Evolutionary conservation across 2,329 filamentous ascomycete genomes (phyloP).

Genomic region (Ophiosphaerella korrae): DNA sequence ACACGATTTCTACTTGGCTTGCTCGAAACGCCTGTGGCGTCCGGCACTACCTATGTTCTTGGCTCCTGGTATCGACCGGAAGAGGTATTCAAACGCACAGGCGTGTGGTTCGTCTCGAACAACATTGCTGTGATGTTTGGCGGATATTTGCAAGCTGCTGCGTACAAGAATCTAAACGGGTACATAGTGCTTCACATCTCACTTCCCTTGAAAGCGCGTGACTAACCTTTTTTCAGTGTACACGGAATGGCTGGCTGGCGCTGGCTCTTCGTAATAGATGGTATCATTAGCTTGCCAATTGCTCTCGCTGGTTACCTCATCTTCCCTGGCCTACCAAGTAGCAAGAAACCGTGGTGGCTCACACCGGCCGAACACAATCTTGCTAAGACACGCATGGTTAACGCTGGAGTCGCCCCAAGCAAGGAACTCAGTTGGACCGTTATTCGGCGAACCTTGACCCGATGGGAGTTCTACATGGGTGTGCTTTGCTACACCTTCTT

Average conservation of each 20-base stretch:
- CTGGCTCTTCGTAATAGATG: constrained; percentile 64
- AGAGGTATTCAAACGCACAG: constrained; percentile 60
- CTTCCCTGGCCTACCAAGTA: constrained; percentile 59
- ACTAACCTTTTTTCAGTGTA: constrained; percentile 20
- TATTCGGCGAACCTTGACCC: constrained; percentile 51
- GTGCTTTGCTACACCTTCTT: constrained; percentile 54
- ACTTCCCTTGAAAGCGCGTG: background rate
- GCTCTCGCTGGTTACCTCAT: constrained; percentile 60
- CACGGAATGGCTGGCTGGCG: constrained; percentile 57
- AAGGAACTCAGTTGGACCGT: constrained; percentile 52
- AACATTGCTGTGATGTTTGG: constrained; percentile 62
- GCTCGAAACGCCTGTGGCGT: constrained; percentile 43
- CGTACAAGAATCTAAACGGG: constrained; percentile 59
- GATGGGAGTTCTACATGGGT: constrained; percentile 61
- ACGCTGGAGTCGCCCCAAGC: constrained; percentile 43
- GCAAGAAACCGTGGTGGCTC: constrained; percentile 57
- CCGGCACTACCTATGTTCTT: constrained; percentile 45
- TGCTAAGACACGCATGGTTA: constrained; percentile 35
- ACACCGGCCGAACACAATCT: constrained; percentile 42
- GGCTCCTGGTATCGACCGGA: constrained; percentile 51
- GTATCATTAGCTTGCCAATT: constrained; percentile 61
- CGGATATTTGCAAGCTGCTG: constrained; percentile 62
- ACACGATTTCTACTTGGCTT: constrained; percentile 47
- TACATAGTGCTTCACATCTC: background rate
- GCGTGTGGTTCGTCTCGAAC: constrained; percentile 60